A percentile compares a stretch with the other conserved stretches of the same genome.
Conservation (phyloP, 352 stramenopile genomes). For the Saprolegnia parasitica region DNA sequence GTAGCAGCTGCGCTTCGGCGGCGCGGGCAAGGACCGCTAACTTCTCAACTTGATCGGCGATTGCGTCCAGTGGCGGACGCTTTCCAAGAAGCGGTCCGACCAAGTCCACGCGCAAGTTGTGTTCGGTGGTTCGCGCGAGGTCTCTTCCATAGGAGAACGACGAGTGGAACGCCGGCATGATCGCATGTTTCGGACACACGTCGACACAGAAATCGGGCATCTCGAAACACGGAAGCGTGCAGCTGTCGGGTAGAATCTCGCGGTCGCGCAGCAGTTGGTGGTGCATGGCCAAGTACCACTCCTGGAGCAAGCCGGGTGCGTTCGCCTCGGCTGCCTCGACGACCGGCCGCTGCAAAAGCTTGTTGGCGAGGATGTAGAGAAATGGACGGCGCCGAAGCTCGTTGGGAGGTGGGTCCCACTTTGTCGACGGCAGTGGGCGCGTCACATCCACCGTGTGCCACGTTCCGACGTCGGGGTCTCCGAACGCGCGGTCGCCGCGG, state of each 20-base stretch:
- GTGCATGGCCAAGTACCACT: neutral
- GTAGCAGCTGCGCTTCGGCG: constrained; percentile 19
- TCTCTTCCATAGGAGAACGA: constrained; percentile 23
- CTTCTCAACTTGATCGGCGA: constrained; percentile 20
- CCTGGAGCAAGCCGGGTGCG: neutral
- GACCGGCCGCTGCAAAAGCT: constrained; percentile 2
- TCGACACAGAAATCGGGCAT: neutral
- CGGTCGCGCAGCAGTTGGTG: constrained; percentile 9
- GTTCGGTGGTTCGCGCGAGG: neutral
- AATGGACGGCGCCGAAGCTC: neutral
- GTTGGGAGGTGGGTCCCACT: neutral
- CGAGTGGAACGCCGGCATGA: constrained; percentile 18
- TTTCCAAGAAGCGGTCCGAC: constrained; percentile 9
- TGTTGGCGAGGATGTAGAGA: constrained; percentile 28
- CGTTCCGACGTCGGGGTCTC: constrained; percentile 1
- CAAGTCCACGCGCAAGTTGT: constrained; percentile 13
- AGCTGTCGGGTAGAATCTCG: neutral
- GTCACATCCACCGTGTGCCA: constrained; percentile 21
- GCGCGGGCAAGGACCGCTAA: neutral
- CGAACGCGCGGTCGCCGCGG: neutral
- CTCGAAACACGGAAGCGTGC: neutral
- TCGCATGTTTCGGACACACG: neutral
- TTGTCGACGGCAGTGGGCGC: neutral
- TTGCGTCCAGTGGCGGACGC: neutral
- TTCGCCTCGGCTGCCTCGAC: neutral